Conservation (phyloP, 2,329 filamentous ascomycete genomes). For the Ascochyta lentis region DNA sequence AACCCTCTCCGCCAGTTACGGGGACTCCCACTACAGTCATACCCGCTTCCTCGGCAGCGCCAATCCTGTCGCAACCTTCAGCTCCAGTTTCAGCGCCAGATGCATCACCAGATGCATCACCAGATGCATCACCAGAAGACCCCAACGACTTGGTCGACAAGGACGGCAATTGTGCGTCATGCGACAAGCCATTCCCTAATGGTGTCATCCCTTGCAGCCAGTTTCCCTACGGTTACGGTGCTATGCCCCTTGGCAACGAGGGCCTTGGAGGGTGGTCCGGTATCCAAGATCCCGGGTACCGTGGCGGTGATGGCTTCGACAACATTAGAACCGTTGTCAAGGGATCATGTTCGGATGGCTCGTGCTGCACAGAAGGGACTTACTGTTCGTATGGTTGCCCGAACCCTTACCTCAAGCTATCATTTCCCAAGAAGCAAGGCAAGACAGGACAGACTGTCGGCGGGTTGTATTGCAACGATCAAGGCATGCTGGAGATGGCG, state of each 20-base stretch:
- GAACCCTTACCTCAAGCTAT: constrained; percentile 88
- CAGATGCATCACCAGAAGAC: constrained; percentile 15
- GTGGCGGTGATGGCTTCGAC: constrained; percentile 51
- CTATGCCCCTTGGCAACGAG: constrained; percentile 72
- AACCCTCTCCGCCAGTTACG: neutral
- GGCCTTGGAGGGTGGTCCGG: constrained; percentile 78
- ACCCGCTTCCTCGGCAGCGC: constrained; percentile 38
- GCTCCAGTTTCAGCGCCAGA: constrained; percentile 13
- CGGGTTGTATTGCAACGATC: constrained; percentile 80
- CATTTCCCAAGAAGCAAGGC: constrained; percentile 85
- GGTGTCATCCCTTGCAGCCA: constrained; percentile 72
- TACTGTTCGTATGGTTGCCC: constrained; percentile 96
- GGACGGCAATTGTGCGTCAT: constrained; percentile 52
- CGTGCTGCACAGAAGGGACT: constrained; percentile 64
- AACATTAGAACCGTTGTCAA: constrained; percentile 71
- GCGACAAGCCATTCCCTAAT: constrained; percentile 75
- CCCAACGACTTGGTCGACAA: constrained; percentile 29
- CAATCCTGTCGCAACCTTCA: constrained; percentile 16
- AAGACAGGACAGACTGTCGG: constrained; percentile 82
- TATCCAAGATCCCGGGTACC: constrained; percentile 65
- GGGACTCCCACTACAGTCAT: constrained; percentile 15
- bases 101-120: constrained; percentile 19
- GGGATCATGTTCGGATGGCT: constrained; percentile 61
- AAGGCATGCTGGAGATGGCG: constrained; percentile 77
- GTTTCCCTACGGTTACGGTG: constrained; percentile 85